Percentiles rank a stretch among this genome's conserved stretches.
Conservation (phyloP, 1,284 basidiomycete genomes). For the Golubevia pallescens region DNA sequence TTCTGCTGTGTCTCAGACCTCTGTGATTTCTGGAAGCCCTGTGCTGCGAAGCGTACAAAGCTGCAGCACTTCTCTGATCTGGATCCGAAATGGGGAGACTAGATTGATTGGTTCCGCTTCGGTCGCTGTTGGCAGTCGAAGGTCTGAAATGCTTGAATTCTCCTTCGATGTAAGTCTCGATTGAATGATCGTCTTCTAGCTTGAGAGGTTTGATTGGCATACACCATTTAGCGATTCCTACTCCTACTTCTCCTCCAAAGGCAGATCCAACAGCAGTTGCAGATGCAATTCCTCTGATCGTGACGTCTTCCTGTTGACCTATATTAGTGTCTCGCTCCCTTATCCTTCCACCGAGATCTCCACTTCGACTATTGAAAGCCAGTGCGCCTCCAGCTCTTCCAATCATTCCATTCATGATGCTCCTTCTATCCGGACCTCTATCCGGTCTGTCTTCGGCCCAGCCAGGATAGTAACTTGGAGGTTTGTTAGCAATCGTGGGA, state of each 20-base stretch:
- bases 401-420: background rate
- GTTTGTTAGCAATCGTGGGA: constrained; percentile 17
- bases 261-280: background rate
- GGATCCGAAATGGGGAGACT: background rate
- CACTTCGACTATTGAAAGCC: background rate
- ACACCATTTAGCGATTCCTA: background rate
- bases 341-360: background rate
- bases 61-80: background rate
- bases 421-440: background rate
- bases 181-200: background rate
- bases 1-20: no score
- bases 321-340: background rate
- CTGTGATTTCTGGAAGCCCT: no score
- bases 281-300: background rate
- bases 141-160: background rate
- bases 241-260: background rate
- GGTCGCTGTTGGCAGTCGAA: background rate
- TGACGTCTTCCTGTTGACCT: background rate
- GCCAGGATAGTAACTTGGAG: constrained; percentile 37
- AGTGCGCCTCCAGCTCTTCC: background rate
- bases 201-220: background rate
- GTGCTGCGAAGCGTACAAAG: no score
- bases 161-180: background rate
- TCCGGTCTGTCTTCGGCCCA: constrained; percentile 29
- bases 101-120: background rate